Evolutionary conservation across 495 filamentous ascomycete genomes (phyloP).

Genomic region (Extremus antarcticus): DNA sequence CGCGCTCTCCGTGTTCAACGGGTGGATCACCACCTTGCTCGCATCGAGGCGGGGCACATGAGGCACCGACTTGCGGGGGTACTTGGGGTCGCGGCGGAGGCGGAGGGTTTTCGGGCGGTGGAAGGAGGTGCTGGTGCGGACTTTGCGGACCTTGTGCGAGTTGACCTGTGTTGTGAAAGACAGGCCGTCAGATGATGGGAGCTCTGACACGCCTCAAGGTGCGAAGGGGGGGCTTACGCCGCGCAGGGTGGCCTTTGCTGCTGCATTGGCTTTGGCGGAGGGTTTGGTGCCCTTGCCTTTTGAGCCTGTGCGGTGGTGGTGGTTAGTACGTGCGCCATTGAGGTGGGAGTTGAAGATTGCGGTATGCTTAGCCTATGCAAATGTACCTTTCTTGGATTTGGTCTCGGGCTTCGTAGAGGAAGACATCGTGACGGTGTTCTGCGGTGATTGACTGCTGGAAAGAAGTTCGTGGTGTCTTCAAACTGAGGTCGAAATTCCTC

Average conservation of each 20-base stretch:
- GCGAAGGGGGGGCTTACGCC: conserved; percentile 50
- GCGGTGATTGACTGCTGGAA: neutral
- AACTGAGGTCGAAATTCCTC: too few species aligned
- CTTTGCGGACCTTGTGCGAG: conserved; percentile 83
- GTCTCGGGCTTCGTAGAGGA: neutral
- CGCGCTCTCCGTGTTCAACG: conserved; percentile 93
- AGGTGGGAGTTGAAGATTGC: neutral
- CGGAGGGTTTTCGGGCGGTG: conserved; percentile 91
- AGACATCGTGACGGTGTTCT: neutral
- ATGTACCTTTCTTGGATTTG: neutral
- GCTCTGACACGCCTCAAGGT: conserved; percentile 33
- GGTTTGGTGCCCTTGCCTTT: conserved; percentile 46
- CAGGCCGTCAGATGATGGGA: conserved; percentile 34
- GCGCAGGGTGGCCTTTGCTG: conserved; percentile 85
- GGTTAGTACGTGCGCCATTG: neutral
- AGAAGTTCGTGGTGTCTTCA: too few species aligned
- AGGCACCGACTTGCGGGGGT: conserved; percentile 88
- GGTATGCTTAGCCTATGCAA: neutral
- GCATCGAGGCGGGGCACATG: conserved; percentile 85
- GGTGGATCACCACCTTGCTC: conserved; percentile 55
- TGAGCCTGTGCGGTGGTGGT: conserved; percentile 41
- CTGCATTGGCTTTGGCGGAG: conserved; percentile 72
- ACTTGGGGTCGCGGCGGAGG: conserved; percentile 85
- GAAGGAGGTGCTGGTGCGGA: conserved; percentile 88
- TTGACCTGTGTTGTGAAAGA: conserved; percentile 45